Base-by-base conservation (phyloP, 2,329 filamentous ascomycete genomes). In the Colletotrichum spaethianum region DNA sequence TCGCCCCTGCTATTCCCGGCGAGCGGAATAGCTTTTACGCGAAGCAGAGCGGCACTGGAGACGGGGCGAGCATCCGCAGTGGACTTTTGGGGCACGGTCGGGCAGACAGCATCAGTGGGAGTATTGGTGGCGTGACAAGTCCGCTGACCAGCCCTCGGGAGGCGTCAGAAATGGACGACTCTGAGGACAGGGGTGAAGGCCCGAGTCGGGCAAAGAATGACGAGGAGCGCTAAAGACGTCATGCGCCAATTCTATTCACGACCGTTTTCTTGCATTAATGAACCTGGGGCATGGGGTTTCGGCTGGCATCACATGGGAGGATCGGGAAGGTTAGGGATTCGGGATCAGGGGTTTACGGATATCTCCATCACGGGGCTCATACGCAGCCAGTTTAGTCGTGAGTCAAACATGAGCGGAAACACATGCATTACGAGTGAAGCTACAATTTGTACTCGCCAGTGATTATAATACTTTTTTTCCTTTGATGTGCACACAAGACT, bases 21-120 rank as follows among this genome's bases (percentile, higher is more conserved):
- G 95, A 98, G 78, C 88, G 95, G 60, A 96, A 93, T 79, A 97
- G 94, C 81, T 89, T 93, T 74, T 96, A 97, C 78, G 90, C 93
- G 36, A 90, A 90, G 71, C 85, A 87, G 74, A 89, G 83, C 53
- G 81, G 86, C 61, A 79, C 80, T 57, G 90, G 88, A 6, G 94
- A 97, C 75, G 93, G 90, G 1, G 91, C 91, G 12, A 97, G 94
- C 78, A 85, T 97, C 38, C 89, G 94, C 65, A 97, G 94, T 80
- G 94, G 93, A 0, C 83, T 93, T 1, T 80, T 94, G 3, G 93
- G 94, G 0, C 95, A 98, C 80, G 90, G 89, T 2, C 89, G 94
- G 73, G 92, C 94, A 61, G 94, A 97, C 79, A 97, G 95, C 81
- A 90, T 96, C 66, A 93, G 87, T 73, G 93, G 93, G 33, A 96